Conservation (phyloP, 83 land plant species). For the Isoetes engelmannii region DNA sequence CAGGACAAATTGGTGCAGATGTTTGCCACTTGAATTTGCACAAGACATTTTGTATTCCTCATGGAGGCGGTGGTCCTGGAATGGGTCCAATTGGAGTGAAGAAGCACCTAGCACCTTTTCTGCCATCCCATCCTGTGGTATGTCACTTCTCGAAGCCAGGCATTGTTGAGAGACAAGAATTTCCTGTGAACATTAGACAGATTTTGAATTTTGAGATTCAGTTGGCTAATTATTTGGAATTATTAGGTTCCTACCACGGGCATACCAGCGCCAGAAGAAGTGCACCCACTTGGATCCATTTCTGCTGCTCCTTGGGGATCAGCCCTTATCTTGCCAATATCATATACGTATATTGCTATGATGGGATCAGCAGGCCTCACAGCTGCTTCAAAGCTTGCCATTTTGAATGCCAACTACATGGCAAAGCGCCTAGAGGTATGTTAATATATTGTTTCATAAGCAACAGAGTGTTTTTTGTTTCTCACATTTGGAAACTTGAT, state of each 20-base stretch:
- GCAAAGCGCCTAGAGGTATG: conserved; percentile 95
- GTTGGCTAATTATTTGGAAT: conserved; percentile 1
- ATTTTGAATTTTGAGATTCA: background rate
- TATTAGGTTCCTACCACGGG: conserved; percentile 83
- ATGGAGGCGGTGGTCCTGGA: conserved; percentile 99
- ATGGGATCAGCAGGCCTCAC: conserved; percentile 97
- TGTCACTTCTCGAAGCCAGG: conserved; percentile 12
- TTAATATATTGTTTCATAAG: background rate
- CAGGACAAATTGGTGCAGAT: conserved; percentile 96
- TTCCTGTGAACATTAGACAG: background rate
- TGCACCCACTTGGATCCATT: conserved; percentile 82
- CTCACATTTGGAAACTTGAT: background rate
- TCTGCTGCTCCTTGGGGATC: conserved; percentile 99
- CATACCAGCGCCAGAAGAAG: conserved; percentile 65
- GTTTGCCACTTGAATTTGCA: conserved; percentile 99
- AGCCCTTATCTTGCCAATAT: conserved; percentile 93
- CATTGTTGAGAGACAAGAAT: background rate
- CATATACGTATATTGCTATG: conserved; percentile 93
- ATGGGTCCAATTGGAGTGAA: conserved; percentile 99
- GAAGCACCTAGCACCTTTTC: conserved; percentile 93
- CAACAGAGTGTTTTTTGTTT: background rate
- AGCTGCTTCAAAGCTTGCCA: conserved; percentile 89
- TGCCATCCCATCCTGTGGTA: conserved; percentile 99
- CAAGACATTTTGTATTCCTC: conserved; percentile 98
- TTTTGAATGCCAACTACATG: conserved; percentile 98